Evolutionary conservation across 139 green algal genomes (phyloP), one percentile per base, ranked within the genome.

Genomic region (Micractinium conductrix): DNA sequence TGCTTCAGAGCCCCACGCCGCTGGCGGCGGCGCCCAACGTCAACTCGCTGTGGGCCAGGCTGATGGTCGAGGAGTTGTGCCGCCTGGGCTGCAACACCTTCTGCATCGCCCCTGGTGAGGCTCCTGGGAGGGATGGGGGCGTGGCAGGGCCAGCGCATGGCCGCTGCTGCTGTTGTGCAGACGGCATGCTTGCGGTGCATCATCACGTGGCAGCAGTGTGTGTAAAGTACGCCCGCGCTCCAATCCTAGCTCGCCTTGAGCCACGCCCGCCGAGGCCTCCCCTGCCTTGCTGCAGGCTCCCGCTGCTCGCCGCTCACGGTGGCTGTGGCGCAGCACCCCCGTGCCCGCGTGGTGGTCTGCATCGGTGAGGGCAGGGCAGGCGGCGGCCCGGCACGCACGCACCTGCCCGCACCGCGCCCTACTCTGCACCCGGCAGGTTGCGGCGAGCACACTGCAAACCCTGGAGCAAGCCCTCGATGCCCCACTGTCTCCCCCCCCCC

Each of bases 1-100:
- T 97, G 78, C 90, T 98, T 68, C 86, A 83, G 40, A 82, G 78
- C 45, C 70, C 81, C 37, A 87, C 89, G 21, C 78, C 87, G 0
- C 85, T 93, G n/a, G 65, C 74, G 16, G 80, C 33, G 21, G 45
- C 90, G 16, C 91, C 93, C 60, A 99, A 98, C 80, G 37, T 94
- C 5, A 95, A 95, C 74, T 62, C 89, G n/a, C 88, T 93, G n/a
- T 96, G 89, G 90, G 92, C 94, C 7, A 43, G 75, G 5, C 81
- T 96, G 48, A 71, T 96, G 40, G 92, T 99, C 53, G 97, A 98
- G 86, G 97, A 99, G 94, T 92, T 98, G 17, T 95, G 91, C 74
- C 75, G 96, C 17, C 86, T 93, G 67, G 96, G 96, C 0, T 89
- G 94, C 78, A 91, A 87, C 63, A 95, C 93, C 71, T 98, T 99